phyloP scores from a whole-genome alignment of 2,329 filamentous ascomycete species.

The Tolypocladium sp. region DNA sequence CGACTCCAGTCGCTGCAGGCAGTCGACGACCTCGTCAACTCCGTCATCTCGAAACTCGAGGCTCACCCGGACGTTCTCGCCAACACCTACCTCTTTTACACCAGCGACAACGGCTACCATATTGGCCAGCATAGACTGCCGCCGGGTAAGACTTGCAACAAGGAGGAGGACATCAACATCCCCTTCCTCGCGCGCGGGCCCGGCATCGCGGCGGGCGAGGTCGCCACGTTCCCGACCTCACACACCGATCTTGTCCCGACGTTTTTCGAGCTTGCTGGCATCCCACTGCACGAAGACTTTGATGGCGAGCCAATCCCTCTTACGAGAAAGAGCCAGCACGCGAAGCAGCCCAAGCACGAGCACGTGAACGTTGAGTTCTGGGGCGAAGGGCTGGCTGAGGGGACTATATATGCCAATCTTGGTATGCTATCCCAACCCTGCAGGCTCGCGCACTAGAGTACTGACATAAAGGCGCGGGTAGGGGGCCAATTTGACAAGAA shows the following conservation, averaged over 20 bases:
- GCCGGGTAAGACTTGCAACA: constrained; percentile 48
- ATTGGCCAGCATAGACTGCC: constrained; percentile 49
- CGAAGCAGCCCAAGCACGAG: constrained; percentile 29
- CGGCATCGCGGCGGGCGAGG: constrained; percentile 29
- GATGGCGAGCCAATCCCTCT: constrained; percentile 46
- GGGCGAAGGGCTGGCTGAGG: constrained; percentile 33
- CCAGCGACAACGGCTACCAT: constrained; percentile 52
- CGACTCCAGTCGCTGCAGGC: constrained; percentile 42
- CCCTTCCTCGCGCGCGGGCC: constrained; percentile 49
- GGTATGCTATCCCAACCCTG: not conserved
- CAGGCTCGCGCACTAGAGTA: too few species aligned
- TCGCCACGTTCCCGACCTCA: constrained; percentile 39
- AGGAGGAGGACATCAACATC: constrained; percentile 51
- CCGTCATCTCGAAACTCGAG: constrained; percentile 32
- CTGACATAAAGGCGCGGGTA: not conserved
- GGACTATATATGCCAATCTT: constrained; percentile 14
- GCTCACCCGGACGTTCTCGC: constrained; percentile 47
- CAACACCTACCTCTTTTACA: constrained; percentile 51
- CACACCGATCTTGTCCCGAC: constrained; percentile 59
- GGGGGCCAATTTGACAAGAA: constrained; percentile 26
- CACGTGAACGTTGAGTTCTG: constrained; percentile 51
- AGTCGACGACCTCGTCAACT: constrained; percentile 45
- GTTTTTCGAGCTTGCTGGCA: constrained; percentile 35
- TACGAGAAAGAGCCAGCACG: constrained; percentile 13
- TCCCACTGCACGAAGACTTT: constrained; percentile 36